A percentile compares a stretch with the other conserved stretches of the same genome.
Conservation (phyloP, 106 monocot genomes). For the Hemerocallis citrina region DNA sequence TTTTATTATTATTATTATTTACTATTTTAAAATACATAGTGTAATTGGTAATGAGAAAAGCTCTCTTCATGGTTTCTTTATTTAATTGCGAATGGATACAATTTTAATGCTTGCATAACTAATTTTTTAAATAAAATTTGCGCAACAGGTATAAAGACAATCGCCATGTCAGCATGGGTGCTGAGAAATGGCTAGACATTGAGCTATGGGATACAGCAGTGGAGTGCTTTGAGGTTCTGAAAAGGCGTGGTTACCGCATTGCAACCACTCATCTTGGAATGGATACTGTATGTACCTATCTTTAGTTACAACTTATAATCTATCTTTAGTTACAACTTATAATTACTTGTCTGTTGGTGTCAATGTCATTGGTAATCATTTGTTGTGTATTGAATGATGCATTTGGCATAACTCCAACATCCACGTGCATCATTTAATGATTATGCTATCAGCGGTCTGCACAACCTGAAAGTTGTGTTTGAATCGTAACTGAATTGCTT, state of each 20-base stretch:
- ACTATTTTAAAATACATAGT: too few relatives aligned
- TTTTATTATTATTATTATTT: too few relatives aligned
- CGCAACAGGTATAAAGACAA: slow-evolving; percentile 78
- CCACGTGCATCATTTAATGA: too few relatives aligned
- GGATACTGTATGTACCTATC: slow-evolving; percentile 45
- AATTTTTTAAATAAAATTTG: not conserved
- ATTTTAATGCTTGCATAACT: not conserved
- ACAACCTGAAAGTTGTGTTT: not conserved
- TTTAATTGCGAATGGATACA: not conserved
- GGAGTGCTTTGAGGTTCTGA: slow-evolving; percentile 72
- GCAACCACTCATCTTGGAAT: slow-evolving; percentile 65
- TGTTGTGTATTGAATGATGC: too few relatives aligned
- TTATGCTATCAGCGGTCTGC: not conserved
- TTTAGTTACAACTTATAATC: not conserved
- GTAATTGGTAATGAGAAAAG: too few relatives aligned
- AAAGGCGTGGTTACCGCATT: slow-evolving; percentile 80
- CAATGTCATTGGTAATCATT: too few relatives aligned
- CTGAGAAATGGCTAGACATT: slow-evolving; percentile 99
- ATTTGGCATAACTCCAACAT: too few relatives aligned
- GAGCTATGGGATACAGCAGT: slow-evolving; percentile 77
- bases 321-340: too few relatives aligned
- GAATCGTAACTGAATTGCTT: not conserved
- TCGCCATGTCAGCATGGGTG: slow-evolving; percentile 95
- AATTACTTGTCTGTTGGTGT: not conserved
- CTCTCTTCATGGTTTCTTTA: not conserved